Base-by-base conservation (phyloP, 768 basidiomycete genomes). In the Suillus occidentalis region DNA sequence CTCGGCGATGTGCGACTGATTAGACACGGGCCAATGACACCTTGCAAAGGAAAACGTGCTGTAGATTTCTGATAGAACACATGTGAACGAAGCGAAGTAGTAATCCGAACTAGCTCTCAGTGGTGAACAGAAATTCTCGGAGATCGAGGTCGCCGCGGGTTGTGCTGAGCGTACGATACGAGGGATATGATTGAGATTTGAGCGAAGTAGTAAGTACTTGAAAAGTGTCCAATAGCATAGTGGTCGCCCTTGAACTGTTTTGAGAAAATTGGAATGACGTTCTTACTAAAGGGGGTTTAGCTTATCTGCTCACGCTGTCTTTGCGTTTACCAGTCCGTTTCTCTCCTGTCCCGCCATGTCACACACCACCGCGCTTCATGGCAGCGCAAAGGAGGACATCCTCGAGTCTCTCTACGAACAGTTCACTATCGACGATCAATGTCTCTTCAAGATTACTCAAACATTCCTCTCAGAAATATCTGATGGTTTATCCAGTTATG, bases 391-490 rank as follows among this genome's bases (percentile, higher is more conserved):
- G 4, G 83, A 86, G 67, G 76, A 73, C 25, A 74, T 85, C 37
- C 84, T 94, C 68, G 82, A 88, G 67, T 77, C 84, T 50, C 87
- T 96, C 71, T 87, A 90, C 72, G 77, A 80, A 7, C 88, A 90
- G 74, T 95, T 99, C 77, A 80, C 84, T 42, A 80, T 97, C 61
- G 77, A 81, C 50, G 79, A 85, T 31, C 82, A 88, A 40, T 74
- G 77, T 60, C 87, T 99, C 63, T 74, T 85, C 57, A 78, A 83
- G 60, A 90, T 98, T 76, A 88, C 93, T 12, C 79, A 84, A 43
- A 85, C 89, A 36, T 98, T 99, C 77, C 82, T 95, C 40, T 81
- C 85, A 62, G 96, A 98, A 73, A 89, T 95, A 72, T 81, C 83
- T 40, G 72, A 85, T 9, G 97, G 97, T 16, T 79, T 99, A 20